These are phyloP conservation scores for Diatrype stigma DNA, from an alignment of 2,329 filamentous ascomycete species.

Conservation along the genomic window DNA sequence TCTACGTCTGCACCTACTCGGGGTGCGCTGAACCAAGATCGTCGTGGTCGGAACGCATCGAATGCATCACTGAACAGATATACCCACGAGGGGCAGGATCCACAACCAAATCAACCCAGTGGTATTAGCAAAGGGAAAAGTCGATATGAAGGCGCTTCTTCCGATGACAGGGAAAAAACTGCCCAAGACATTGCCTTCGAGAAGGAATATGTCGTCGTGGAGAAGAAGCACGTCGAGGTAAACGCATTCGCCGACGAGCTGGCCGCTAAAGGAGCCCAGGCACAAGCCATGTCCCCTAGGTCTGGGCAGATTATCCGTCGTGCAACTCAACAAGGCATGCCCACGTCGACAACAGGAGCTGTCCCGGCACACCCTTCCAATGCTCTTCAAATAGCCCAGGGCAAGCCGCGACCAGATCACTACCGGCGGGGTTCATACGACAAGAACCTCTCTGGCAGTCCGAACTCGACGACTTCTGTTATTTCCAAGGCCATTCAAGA, in stretches of 20 bases:
- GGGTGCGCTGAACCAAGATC: constrained; percentile 31
- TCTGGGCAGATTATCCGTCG: constrained; percentile 66
- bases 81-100: constrained; percentile 28
- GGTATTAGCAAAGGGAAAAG: constrained; percentile 28
- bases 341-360: constrained; percentile 65
- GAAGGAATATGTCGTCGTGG: constrained; percentile 91
- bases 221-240: constrained; percentile 92
- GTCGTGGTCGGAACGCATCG: constrained; percentile 34
- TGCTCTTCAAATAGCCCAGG: constrained; percentile 69
- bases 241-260: constrained; percentile 96
- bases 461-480: constrained; percentile 75
- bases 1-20: constrained; percentile 47
- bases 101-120: constrained; percentile 31
- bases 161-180: constrained; percentile 61
- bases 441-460: constrained; percentile 64
- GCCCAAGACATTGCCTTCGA: constrained; percentile 88
- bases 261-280: constrained; percentile 64
- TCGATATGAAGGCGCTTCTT: constrained; percentile 27
- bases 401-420: constrained; percentile 62
- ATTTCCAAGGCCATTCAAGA: constrained; percentile 94
- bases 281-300: constrained; percentile 46
- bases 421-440: constrained; percentile 79
- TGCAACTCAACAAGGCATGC: constrained; percentile 71
- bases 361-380: constrained; percentile 63
- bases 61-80: constrained; percentile 34